Percentiles rank a stretch among this genome's conserved stretches.
These are phyloP conservation scores for Aegilops longissima DNA, from an alignment of 176 grass and related monocot species.

Conservation along the genomic window DNA sequence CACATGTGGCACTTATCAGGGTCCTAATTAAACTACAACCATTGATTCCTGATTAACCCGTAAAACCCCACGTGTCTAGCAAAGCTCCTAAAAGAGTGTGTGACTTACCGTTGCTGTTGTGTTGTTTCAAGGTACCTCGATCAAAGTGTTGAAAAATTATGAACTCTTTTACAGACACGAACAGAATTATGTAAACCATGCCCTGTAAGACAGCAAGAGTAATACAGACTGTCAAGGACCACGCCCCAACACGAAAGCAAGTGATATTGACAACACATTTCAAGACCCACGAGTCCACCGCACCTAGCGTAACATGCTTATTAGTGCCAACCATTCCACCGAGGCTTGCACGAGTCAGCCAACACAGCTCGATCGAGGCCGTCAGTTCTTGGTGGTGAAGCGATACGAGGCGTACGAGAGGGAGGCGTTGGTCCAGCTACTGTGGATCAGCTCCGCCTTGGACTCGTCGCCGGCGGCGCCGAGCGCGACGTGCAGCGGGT, in stretches of 20 bases:
- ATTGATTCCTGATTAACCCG: no score
- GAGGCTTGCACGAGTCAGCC: neutral
- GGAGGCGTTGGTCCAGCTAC: constrained; percentile 58
- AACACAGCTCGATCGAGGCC: neutral
- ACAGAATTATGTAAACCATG: neutral
- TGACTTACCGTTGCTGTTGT: no score
- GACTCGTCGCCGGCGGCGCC: constrained; percentile 66
- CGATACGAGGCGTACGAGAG: constrained; percentile 68
- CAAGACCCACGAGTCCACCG: neutral
- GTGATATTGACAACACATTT: neutral
- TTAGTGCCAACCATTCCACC: neutral
- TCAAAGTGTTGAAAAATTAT: neutral
- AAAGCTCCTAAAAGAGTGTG: no score
- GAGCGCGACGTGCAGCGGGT: constrained; percentile 86
- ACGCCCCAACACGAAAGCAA: neutral
- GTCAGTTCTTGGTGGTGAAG: constrained; percentile 47
- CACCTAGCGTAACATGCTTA: neutral
- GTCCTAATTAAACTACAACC: no score
- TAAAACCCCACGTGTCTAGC: no score
- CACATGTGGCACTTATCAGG: no score
- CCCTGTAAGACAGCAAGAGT: neutral
- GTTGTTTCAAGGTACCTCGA: neutral
- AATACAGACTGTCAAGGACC: neutral
- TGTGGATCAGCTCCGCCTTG: constrained; percentile 71
- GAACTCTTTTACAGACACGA: neutral